Evolutionary conservation across 768 basidiomycete species (phyloP).

Genomic region (Tricholoma sp.): DNA sequence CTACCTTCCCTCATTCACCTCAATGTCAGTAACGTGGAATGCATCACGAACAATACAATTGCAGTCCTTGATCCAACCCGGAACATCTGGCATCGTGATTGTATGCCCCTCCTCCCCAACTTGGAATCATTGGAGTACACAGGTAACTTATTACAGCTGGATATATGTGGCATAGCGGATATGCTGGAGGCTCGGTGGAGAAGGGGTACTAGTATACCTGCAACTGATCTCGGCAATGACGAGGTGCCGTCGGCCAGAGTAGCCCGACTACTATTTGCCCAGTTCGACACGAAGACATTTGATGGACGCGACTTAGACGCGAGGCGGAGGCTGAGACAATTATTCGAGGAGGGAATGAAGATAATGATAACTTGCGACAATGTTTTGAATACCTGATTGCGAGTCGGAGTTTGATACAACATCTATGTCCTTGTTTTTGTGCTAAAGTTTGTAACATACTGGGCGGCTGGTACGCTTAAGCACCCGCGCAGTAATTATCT

Average conservation of each 20-base stretch:
- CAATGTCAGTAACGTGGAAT: conserved; percentile 10
- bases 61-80: conserved; percentile 12
- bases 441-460: no score
- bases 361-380: background rate
- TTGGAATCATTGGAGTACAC: conserved; percentile 8
- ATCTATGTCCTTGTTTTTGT: background rate
- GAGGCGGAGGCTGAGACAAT: background rate
- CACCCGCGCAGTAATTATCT: no score
- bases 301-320: background rate
- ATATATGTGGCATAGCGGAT: conserved; percentile 5
- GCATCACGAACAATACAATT: conserved; percentile 12
- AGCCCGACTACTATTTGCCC: background rate
- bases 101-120: conserved; percentile 2
- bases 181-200: conserved; percentile 11
- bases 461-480: no score
- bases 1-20: conserved; percentile 9
- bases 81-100: conserved; percentile 1
- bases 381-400: background rate
- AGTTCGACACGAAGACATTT: background rate
- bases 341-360: background rate
- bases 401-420: background rate
- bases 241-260: background rate
- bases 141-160: conserved; percentile 5
- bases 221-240: background rate
- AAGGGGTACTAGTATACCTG: background rate